Conservation (phyloP, 2,329 filamentous ascomycete species). For the Gaeumannomyces sp. region DNA sequence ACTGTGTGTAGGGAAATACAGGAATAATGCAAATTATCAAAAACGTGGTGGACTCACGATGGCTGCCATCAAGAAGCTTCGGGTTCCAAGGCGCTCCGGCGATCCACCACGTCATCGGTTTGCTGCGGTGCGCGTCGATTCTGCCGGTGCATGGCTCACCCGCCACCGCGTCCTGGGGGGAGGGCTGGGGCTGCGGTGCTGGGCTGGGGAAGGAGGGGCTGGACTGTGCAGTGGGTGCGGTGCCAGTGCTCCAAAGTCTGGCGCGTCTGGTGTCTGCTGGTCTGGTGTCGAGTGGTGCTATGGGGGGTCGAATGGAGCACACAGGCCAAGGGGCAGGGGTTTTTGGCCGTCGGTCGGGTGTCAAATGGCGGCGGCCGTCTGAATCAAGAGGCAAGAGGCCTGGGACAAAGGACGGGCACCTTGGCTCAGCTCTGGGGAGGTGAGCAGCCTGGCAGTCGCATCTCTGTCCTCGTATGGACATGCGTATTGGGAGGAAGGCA, state of each 20-base stretch:
- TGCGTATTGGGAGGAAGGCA: too few species aligned
- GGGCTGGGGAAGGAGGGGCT: not conserved
- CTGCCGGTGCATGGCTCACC: not conserved
- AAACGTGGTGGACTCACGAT: constrained; percentile 25
- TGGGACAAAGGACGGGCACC: not conserved
- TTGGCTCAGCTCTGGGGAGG: too few species aligned
- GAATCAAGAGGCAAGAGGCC: too few species aligned
- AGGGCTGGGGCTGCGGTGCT: not conserved
- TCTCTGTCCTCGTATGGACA: not conserved
- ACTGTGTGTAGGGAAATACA: too few species aligned
- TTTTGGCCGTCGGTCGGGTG: not conserved
- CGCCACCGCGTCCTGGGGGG: not conserved
- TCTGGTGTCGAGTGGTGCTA: not conserved
- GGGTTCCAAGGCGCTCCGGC: not conserved
- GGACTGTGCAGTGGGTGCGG: not conserved
- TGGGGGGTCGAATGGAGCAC: not conserved
- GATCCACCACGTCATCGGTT: constrained; percentile 11
- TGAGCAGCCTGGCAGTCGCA: too few species aligned
- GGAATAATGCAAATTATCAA: not conserved
- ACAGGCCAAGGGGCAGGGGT: not conserved
- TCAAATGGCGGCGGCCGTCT: too few species aligned
- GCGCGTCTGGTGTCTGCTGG: not conserved
- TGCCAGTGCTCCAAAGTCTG: not conserved
- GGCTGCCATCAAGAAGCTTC: constrained; percentile 22
- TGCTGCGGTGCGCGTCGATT: constrained; percentile 3